Evolutionary conservation across 1,139 yeast genomes (phyloP).

Genomic region (Pichia sorboxylosa): DNA sequence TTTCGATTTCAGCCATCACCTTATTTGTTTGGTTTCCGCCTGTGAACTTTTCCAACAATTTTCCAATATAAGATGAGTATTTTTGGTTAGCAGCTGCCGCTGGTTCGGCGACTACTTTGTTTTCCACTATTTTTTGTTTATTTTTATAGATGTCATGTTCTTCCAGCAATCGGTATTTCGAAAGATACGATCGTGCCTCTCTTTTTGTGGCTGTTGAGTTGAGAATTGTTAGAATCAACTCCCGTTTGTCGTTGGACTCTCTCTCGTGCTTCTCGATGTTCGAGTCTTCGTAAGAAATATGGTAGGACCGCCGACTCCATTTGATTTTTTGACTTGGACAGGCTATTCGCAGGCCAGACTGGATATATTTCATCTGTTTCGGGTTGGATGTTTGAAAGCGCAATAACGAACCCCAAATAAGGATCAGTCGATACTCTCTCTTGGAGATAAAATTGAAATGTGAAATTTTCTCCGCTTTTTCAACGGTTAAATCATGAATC

Average conservation of each 20-base stretch:
- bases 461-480: no score
- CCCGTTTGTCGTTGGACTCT: conserved; percentile 25
- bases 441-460: no score
- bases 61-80: conserved; percentile 8
- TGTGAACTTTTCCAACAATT: conserved; percentile 7
- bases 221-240: conserved; percentile 54
- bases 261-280: not conserved
- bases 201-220: conserved; percentile 69
- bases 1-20: not conserved
- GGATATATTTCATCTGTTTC: no score
- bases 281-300: not conserved
- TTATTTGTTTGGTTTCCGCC: not conserved
- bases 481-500: no score
- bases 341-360: no score
- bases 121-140: conserved; percentile 9
- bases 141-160: conserved; percentile 22
- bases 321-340: no score
- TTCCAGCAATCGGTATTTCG: conserved; percentile 41
- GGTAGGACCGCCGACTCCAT: no score
- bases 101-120: conserved; percentile 1
- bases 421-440: no score
- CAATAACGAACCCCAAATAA: no score
- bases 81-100: conserved; percentile 3
- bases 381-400: no score
- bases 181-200: conserved; percentile 56